Percentiles rank a stretch among this genome's conserved stretches.
These are phyloP conservation scores for Fagopyrum esculentum DNA, from an alignment of 148 eudicot species.

Conservation along the genomic window DNA sequence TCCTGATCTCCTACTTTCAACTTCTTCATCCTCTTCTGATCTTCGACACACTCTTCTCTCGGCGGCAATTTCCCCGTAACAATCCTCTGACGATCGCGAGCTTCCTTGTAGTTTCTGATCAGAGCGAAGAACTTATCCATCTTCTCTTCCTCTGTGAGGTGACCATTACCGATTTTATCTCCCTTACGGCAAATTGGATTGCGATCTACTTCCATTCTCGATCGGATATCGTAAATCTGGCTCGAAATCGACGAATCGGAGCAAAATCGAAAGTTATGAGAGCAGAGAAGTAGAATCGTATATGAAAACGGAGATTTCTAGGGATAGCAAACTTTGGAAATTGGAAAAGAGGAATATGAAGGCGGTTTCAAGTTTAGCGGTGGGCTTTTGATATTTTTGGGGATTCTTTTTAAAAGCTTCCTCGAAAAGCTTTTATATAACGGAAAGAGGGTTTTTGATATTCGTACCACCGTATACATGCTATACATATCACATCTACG, in stretches of 20 bases:
- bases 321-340: background rate
- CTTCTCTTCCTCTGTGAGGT: slow-evolving; percentile 24
- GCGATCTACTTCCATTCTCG: background rate
- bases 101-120: slow-evolving; percentile 27
- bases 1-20: background rate
- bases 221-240: background rate
- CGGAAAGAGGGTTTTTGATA: background rate
- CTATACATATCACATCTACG: no score
- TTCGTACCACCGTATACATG: no score
- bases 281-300: background rate
- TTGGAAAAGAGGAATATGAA: background rate
- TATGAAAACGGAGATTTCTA: background rate
- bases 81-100: slow-evolving; percentile 16
- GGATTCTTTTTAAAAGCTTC: background rate
- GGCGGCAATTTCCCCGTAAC: background rate
- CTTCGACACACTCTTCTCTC: background rate
- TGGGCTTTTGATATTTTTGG: background rate
- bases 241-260: background rate
- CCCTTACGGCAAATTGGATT: background rate
- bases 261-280: background rate
- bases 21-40: background rate
- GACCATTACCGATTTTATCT: background rate
- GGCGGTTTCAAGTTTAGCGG: background rate
- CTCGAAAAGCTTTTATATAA: background rate
- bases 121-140: slow-evolving; percentile 33